These are phyloP conservation scores for Fusarium sororula DNA, from an alignment of 2,329 filamentous ascomycete genomes.

Conservation along the genomic window DNA sequence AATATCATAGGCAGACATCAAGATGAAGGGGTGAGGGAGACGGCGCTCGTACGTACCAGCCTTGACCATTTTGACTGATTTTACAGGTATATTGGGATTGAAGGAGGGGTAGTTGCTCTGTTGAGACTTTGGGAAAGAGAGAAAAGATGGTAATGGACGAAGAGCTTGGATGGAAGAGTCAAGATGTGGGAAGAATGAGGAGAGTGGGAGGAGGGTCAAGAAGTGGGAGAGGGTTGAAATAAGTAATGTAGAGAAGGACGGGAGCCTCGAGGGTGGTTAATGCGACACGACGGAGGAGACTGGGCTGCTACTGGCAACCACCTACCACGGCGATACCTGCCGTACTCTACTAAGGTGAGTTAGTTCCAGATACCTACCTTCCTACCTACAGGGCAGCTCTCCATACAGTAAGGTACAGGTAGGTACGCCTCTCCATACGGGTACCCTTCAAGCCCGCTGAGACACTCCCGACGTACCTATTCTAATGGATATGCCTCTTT, in stretches of 20 bases:
- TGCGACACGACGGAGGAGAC: constrained; percentile 15
- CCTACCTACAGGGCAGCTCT: background rate
- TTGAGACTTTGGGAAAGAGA: constrained; percentile 2
- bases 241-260: constrained; percentile 24
- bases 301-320: constrained; percentile 15
- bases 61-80: constrained; percentile 64
- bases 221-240: constrained; percentile 38
- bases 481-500: background rate
- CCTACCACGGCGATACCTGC: constrained; percentile 29
- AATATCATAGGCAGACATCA: background rate
- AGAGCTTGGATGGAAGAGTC: constrained; percentile 9
- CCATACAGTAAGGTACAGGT: background rate
- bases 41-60: constrained; percentile 58
- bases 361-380: background rate
- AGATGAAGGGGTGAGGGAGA: constrained; percentile 36
- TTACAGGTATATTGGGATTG: constrained; percentile 17
- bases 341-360: background rate
- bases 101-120: background rate
- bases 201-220: constrained; percentile 7
- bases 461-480: background rate
- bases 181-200: constrained; percentile 12
- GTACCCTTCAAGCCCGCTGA: constrained; percentile 9
- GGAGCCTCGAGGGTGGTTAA: constrained; percentile 24
- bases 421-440: background rate
- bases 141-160: constrained; percentile 4